These are phyloP conservation scores for Solanum etuberosum DNA, from an alignment of 257 asterid genomes.

Conservation along the genomic window DNA sequence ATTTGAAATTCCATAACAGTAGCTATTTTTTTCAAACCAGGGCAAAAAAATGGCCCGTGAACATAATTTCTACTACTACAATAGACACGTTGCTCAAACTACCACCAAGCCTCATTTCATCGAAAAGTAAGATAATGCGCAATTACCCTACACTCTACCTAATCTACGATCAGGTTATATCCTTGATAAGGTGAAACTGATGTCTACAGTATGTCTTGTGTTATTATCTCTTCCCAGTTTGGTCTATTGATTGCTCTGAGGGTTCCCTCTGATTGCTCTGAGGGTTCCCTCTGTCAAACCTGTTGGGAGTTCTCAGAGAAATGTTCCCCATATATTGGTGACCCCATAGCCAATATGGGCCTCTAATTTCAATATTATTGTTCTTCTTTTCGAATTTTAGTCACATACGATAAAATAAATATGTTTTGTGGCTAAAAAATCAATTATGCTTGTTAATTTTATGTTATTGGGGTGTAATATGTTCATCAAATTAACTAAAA, in stretches of 20 bases:
- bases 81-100: too few species aligned
- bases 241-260: not conserved
- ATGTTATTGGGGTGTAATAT: not conserved
- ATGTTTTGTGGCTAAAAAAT: too few species aligned
- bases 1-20: too few species aligned
- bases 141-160: too few species aligned
- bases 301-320: not conserved
- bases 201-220: too few species aligned
- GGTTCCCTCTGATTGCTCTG: not conserved
- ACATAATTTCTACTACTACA: too few species aligned
- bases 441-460: not conserved
- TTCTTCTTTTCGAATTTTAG: not conserved
- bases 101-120: too few species aligned
- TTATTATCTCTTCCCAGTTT: too few species aligned
- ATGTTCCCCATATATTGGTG: not conserved
- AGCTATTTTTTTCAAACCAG: not conserved
- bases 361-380: not conserved
- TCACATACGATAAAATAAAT: not conserved
- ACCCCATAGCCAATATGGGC: not conserved
- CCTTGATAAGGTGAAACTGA: too few species aligned
- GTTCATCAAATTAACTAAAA: not conserved
- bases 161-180: too few species aligned
- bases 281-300: fast-evolving
- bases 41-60: not conserved
- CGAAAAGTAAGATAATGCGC: too few species aligned